phyloP scores from a whole-genome alignment of 2,329 filamentous ascomycete genomes.

The Colletotrichum destructivum region DNA sequence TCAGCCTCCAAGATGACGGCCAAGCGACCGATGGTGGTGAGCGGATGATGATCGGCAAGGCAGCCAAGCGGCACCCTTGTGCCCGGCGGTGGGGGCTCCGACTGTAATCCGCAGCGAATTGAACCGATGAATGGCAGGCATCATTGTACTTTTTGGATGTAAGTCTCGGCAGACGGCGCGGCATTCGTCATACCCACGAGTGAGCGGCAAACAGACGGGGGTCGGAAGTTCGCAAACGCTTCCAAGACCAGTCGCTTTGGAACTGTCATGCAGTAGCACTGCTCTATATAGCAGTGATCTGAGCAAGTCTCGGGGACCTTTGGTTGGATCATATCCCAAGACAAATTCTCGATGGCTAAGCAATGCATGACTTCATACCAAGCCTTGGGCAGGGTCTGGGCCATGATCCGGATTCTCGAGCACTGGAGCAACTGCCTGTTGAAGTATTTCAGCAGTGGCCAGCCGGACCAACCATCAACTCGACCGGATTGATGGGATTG shows the following conservation, averaged over 20 bases:
- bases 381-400: constrained; percentile 8
- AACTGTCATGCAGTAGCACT: background rate
- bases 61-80: constrained; percentile 29
- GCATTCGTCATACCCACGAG: constrained; percentile 34
- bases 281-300: no score
- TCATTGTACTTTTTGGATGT: background rate
- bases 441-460: background rate
- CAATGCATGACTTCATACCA: constrained; percentile 41
- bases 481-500: no score
- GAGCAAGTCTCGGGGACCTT: background rate
- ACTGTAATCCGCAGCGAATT: background rate
- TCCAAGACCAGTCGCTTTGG: background rate
- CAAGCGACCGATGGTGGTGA: constrained; percentile 9
- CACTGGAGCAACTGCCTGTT: background rate
- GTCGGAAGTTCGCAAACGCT: background rate
- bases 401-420: constrained; percentile 8
- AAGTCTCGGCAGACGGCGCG: constrained; percentile 32
- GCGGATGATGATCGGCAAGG: constrained; percentile 28
- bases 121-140: constrained; percentile 1
- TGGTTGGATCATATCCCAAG: background rate
- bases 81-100: constrained; percentile 28
- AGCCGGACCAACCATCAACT: background rate
- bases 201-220: background rate
- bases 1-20: constrained; percentile 30
- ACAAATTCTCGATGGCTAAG: background rate